Base-by-base conservation (phyloP, 352 stramenopile genomes). In the Phytophthora sojae region DNA sequence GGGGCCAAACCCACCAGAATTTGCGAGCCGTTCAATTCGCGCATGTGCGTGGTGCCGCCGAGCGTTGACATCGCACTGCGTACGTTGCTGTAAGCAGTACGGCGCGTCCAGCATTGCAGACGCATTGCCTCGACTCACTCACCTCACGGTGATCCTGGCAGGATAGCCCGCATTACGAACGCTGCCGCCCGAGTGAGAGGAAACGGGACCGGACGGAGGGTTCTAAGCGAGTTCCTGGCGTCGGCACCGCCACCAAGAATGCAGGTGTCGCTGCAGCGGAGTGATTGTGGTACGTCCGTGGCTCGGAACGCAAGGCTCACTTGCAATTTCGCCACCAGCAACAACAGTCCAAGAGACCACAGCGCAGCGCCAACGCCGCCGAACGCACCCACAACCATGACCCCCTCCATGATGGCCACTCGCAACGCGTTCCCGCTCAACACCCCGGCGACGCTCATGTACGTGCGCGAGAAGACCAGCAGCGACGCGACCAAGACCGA, bases 261-360 rank as follows among this genome's bases (percentile, higher is more conserved):
- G 35, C 57, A 76, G 14, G 63, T 81, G 56, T 84, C 81, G 0
- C 74, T 83, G 71, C 66, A 93, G 14, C 94, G 92, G 29, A 32
- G 29, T 32, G 29, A 32, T 32, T 32, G 29, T 32, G 29, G 29
- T 6, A 32, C 29, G 29, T 66, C 86, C 75, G 30, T 68, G 90
- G n/a, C 80, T 77, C 14, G 76, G 79, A 90, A 51, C 76, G 80
- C 26, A 29, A 29, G 29, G 19, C 71, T 90, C 47, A 90, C 95
- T 80, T 82, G 77, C 77, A 79, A 88, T 58, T 61, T 61, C 55
- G 25, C 55, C 26, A n/a, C 37, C 15, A 11, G 21, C 14, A 32
- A 7, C 55, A 52, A 8, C 32, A 61, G 55, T 37, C 3, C 30
- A 54, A 57, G 42, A 11, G 12, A 44, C 35, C 35, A 26, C 57